phyloP scores from a whole-genome alignment of 2,329 filamentous ascomycete genomes.

The Epicoccum sorghinum region DNA sequence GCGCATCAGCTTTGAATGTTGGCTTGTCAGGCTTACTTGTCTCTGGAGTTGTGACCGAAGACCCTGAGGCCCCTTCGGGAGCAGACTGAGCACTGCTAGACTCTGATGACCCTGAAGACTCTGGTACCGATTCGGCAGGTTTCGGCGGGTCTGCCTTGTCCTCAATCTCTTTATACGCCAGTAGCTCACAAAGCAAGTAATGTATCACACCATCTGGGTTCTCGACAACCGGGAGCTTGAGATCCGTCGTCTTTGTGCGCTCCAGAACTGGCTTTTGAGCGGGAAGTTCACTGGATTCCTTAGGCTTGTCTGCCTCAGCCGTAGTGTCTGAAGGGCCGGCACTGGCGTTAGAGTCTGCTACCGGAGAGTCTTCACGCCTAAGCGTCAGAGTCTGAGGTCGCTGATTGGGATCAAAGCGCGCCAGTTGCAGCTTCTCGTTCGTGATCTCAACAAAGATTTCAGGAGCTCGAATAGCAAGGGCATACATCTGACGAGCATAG shows the following conservation, averaged over 20 bases:
- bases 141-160: constrained; percentile 70
- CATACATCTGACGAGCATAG: constrained; percentile 79
- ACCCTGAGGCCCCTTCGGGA: constrained; percentile 14
- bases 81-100: constrained; percentile 3
- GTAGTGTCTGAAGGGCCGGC: constrained; percentile 32
- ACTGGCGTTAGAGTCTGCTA: constrained; percentile 16
- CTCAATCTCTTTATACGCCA: constrained; percentile 91
- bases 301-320: constrained; percentile 44
- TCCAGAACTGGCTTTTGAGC: constrained; percentile 60
- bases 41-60: constrained; percentile 17
- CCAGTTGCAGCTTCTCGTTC: constrained; percentile 80
- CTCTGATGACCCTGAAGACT: constrained; percentile 11
- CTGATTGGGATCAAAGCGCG: constrained; percentile 64
- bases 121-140: constrained; percentile 52
- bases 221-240: constrained; percentile 84
- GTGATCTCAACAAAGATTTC: constrained; percentile 86
- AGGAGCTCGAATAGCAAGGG: constrained; percentile 80
- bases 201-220: constrained; percentile 95
- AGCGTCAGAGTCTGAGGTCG: constrained; percentile 60
- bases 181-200: constrained; percentile 88
- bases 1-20: constrained; percentile 86
- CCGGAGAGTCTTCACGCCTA: constrained; percentile 54
- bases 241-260: constrained; percentile 69
- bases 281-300: constrained; percentile 39
- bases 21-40: constrained; percentile 65